Percentiles rank a stretch among this genome's conserved stretches.
Evolutionary conservation across 495 filamentous ascomycete genomes (phyloP).

Genomic region (Aspergillus haitiensis): DNA sequence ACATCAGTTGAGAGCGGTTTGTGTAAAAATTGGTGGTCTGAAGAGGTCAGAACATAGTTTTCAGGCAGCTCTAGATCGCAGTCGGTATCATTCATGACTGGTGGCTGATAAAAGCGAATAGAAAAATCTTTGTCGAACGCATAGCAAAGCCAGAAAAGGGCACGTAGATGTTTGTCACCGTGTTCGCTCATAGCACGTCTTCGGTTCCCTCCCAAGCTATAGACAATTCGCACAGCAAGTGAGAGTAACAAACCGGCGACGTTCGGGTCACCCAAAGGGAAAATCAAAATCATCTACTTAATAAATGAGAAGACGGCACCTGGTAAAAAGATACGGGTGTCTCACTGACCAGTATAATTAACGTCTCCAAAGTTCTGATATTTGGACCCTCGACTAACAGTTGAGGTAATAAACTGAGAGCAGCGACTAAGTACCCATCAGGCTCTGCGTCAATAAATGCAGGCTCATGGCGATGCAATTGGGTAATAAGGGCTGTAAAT

Average conservation of each 20-base stretch:
- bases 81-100: constrained; percentile 31
- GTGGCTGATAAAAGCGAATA: constrained; percentile 30
- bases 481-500: constrained; percentile 31
- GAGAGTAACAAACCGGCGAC: constrained; percentile 26
- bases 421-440: constrained; percentile 29
- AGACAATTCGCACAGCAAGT: constrained; percentile 25
- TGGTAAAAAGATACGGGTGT: neutral
- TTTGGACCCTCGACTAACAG: constrained; percentile 27
- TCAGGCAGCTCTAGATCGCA: constrained; percentile 35
- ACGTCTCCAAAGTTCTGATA: constrained; percentile 27
- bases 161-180: constrained; percentile 29
- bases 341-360: constrained; percentile 28
- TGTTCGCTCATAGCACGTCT: neutral
- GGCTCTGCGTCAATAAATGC: constrained; percentile 25
- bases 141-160: constrained; percentile 41
- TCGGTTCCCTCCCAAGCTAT: constrained; percentile 26
- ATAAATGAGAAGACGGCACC: neutral
- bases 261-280: constrained; percentile 28
- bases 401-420: constrained; percentile 23
- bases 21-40: constrained; percentile 27
- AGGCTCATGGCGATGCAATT: constrained; percentile 29
- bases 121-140: constrained; percentile 36
- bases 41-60: constrained; percentile 24
- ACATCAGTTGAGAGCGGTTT: constrained; percentile 25
- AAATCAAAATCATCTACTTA: constrained; percentile 25